Conservation (phyloP, 257 asterid genomes). For the Catharanthus roseus region DNA sequence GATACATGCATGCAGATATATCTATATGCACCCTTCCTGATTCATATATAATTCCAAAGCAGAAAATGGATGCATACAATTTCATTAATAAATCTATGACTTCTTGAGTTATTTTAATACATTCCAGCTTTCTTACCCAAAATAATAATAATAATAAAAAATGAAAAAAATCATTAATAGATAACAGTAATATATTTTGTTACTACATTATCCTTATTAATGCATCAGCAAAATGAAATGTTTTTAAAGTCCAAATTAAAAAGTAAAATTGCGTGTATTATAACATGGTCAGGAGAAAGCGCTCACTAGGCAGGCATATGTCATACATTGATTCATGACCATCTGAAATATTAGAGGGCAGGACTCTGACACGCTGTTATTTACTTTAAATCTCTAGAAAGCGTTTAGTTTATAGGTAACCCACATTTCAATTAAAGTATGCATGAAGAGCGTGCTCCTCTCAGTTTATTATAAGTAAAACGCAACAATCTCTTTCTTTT, state of each 20-base stretch:
- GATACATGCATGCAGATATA: not conserved
- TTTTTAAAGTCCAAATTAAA: not conserved
- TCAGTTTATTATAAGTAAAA: not conserved
- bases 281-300: no score
- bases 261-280: not conserved
- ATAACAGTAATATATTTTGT: not conserved
- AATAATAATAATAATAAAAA: no score
- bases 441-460: not conserved
- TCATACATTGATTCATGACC: not conserved
- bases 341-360: not conserved
- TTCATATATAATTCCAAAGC: not conserved
- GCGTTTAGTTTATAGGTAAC: not conserved
- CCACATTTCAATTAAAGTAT: not conserved
- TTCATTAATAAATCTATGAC: not conserved
- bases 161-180: no score
- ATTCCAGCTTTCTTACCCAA: no score
- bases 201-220: not conserved
- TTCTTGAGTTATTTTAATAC: no score
- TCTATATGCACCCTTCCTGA: not conserved
- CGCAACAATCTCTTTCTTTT: not conserved
- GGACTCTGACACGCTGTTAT: not conserved
- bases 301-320: not conserved
- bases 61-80: not conserved
- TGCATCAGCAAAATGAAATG: not conserved
- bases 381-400: not conserved